Conservation (phyloP, 2,329 filamentous ascomycete species). For the Exophiala sp. region DNA sequence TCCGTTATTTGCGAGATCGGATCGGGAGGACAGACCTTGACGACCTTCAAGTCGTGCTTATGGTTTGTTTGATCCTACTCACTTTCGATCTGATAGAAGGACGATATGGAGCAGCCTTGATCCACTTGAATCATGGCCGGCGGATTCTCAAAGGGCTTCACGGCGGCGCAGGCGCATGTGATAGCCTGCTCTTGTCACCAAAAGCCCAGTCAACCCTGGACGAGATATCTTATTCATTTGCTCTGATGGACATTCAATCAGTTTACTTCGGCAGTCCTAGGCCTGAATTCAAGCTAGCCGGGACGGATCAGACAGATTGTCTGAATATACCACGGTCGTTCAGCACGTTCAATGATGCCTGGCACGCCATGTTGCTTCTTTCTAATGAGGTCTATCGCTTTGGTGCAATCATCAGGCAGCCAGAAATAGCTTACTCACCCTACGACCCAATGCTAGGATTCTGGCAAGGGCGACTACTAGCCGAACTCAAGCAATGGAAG, state of each 20-base stretch:
- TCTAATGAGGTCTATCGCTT: conserved; percentile 1
- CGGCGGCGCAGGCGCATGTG: background rate
- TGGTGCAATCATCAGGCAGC: background rate
- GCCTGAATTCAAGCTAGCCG: conserved; percentile 3
- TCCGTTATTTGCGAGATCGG: background rate
- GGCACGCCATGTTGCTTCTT: conserved; percentile 4
- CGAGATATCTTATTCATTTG: conserved; percentile 6
- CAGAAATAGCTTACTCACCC: background rate
- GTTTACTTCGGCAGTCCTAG: conserved; percentile 4
- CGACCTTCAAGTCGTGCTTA: conserved; percentile 1
- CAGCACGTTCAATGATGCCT: conserved; percentile 6
- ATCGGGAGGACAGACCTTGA: background rate
- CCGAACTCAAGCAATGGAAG: background rate
- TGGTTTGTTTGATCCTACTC: conserved; percentile 9
- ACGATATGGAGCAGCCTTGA: conserved; percentile 5
- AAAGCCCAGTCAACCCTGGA: background rate
- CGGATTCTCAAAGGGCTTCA: conserved; percentile 3
- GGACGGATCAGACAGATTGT: background rate
- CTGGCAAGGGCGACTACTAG: background rate
- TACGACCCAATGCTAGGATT: conserved; percentile 1
- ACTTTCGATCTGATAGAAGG: conserved; percentile 12
- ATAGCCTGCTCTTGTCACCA: background rate
- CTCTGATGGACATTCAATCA: conserved; percentile 11
- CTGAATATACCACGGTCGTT: background rate
- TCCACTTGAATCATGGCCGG: conserved; percentile 8